Evolutionary conservation across 2,329 filamentous ascomycete genomes (phyloP).

Genomic region (Lanzia echinophila): DNA sequence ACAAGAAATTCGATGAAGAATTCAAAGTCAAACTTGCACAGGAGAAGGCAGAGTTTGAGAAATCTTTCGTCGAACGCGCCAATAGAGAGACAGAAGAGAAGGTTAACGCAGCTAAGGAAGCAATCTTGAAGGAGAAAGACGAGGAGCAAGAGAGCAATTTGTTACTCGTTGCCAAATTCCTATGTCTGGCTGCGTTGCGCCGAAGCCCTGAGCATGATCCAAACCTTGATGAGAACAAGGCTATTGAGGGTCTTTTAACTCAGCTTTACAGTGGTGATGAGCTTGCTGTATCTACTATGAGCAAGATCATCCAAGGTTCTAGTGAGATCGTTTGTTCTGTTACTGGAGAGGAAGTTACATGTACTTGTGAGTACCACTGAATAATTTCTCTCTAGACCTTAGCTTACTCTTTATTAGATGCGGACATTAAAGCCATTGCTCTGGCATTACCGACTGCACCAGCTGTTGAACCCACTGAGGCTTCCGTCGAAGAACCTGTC

Average conservation of each 20-base stretch:
- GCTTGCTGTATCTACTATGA: constrained; percentile 64
- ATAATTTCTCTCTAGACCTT: neutral
- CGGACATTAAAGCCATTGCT: constrained; percentile 50
- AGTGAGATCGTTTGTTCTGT: constrained; percentile 61
- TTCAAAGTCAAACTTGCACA: constrained; percentile 54
- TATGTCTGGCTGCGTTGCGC: constrained; percentile 71
- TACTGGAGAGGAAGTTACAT: constrained; percentile 55
- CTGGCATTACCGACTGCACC: constrained; percentile 45
- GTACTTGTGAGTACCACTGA: constrained; percentile 57
- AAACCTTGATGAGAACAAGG: constrained; percentile 64
- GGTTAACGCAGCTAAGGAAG: constrained; percentile 40
- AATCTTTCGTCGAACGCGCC: constrained; percentile 45
- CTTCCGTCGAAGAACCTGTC: constrained; percentile 29
- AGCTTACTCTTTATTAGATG: constrained; percentile 37
- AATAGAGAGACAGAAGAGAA: constrained; percentile 41
- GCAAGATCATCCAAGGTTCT: constrained; percentile 69
- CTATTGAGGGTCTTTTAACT: constrained; percentile 72
- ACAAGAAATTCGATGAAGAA: constrained; percentile 69
- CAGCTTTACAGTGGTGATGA: constrained; percentile 75
- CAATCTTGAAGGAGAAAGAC: constrained; percentile 39
- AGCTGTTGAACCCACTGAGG: constrained; percentile 29
- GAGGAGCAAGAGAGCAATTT: constrained; percentile 57
- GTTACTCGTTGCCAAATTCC: constrained; percentile 69
- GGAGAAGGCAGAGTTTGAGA: constrained; percentile 55
- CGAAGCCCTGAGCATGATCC: constrained; percentile 59